Conservation (phyloP, 139 green algal species). For the Chlorella sorokiniana region DNA sequence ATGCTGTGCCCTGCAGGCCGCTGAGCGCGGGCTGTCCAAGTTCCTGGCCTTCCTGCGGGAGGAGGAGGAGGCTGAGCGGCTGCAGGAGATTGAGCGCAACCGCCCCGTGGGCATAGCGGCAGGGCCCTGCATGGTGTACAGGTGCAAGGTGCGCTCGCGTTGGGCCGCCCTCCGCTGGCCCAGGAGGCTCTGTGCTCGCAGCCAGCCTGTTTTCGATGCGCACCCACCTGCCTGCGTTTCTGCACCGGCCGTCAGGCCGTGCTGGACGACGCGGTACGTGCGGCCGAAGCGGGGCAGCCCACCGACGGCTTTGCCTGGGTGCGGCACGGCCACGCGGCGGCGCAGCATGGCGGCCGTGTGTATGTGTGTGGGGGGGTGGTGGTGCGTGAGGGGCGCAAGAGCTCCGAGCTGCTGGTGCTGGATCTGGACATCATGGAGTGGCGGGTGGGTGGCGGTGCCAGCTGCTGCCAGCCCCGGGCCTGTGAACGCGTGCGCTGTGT, state of each 20-base stretch:
- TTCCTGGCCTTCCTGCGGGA: conserved; percentile 84
- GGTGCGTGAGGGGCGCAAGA: conserved; percentile 24
- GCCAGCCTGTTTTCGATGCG: too few relatives aligned
- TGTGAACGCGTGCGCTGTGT: not conserved
- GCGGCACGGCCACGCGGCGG: conserved; percentile 70
- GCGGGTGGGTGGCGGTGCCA: not conserved
- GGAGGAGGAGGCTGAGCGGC: conserved; percentile 80
- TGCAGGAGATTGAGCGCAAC: conserved; percentile 86
- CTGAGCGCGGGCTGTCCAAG: conserved; percentile 75
- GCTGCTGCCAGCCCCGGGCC: not conserved
- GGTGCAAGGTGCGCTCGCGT: not conserved
- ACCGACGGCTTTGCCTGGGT: conserved; percentile 54
- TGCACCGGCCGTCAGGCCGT: conserved; percentile 1
- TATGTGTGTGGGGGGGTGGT: conserved; percentile 76
- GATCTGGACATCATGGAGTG: conserved; percentile 12
- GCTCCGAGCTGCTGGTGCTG: conserved; percentile 12
- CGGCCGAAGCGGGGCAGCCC: conserved; percentile 44
- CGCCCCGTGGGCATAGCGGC: conserved; percentile 74
- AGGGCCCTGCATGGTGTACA: conserved; percentile 54
- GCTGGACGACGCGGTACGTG: conserved; percentile 13
- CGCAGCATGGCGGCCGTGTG: conserved; percentile 62
- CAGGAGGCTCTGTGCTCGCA: not conserved
- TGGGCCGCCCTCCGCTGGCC: not conserved
- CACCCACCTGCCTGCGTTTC: too few relatives aligned
- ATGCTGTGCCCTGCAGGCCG: conserved; percentile 40